phyloP scores from a whole-genome alignment of 164 flowering plant genomes.

The Magnolia changhungtana region DNA sequence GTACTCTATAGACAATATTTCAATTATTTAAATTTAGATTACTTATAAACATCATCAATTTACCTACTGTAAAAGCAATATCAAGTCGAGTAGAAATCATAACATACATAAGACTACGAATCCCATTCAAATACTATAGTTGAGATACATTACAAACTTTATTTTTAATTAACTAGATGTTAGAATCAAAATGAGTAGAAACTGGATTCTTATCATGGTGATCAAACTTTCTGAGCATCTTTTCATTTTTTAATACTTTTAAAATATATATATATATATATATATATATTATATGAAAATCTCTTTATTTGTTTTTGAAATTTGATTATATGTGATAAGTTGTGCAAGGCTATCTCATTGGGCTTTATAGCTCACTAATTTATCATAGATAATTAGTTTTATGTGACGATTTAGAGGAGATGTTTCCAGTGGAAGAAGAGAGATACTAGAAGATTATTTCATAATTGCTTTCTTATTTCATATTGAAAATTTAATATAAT shows the following conservation, averaged over 20 bases:
- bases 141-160: background rate
- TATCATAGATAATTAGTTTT: too few species aligned
- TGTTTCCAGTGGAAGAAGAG: too few species aligned
- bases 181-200: background rate
- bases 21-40: background rate
- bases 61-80: background rate
- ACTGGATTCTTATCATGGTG: background rate
- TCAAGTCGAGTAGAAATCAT: background rate
- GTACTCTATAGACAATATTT: background rate
- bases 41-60: background rate
- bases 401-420: too few species aligned
- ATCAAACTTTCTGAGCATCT: background rate
- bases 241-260: background rate
- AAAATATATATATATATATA: too few species aligned
- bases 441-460: too few species aligned
- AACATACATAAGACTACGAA: background rate
- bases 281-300: too few species aligned
- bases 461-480: too few species aligned
- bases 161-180: background rate
- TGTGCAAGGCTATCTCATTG: too few species aligned
- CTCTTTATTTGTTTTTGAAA: too few species aligned
- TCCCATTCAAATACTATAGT: background rate
- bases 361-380: too few species aligned
- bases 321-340: too few species aligned
- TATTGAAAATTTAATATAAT: too few species aligned